These are phyloP conservation scores for Holtermannia corniformis DNA, from an alignment of 768 basidiomycete species.

Conservation along the genomic window DNA sequence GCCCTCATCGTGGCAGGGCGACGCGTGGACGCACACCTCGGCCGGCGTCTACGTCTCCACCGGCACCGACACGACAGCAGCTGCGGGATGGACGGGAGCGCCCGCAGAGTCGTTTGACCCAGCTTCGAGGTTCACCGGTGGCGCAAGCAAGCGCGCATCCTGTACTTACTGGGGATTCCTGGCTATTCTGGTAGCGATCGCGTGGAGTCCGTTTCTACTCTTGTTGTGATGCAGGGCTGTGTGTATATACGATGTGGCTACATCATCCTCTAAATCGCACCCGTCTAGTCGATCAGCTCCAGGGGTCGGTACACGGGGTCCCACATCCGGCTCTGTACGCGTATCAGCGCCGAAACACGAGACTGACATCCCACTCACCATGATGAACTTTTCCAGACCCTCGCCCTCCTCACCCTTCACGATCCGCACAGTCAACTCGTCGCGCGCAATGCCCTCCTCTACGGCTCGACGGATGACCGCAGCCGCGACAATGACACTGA, in stretches of 20 bases:
- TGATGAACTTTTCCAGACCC: conserved; percentile 41
- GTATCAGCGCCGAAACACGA: conserved; percentile 1
- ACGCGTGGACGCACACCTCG: not conserved
- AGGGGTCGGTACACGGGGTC: conserved; percentile 50
- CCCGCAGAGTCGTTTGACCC: not conserved
- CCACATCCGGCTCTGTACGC: conserved; percentile 46
- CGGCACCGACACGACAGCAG: not conserved
- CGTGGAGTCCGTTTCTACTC: not conserved
- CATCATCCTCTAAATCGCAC: not conserved
- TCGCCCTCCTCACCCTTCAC: conserved; percentile 30
- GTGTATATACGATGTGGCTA: not conserved
- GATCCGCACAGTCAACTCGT: conserved; percentile 30
- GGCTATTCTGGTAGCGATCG: no score
- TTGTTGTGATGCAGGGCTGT: not conserved
- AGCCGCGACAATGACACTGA: conserved; percentile 67
- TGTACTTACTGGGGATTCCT: no score
- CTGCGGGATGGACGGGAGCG: not conserved
- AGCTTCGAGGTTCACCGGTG: not conserved
- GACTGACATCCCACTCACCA: conserved; percentile 49
- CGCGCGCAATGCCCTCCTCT: conserved; percentile 58
- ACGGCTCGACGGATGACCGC: conserved; percentile 74
- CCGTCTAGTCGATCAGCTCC: conserved; percentile 20
- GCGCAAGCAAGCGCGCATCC: not conserved
- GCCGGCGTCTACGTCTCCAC: not conserved
- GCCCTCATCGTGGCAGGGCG: no score